Evolutionary conservation across 257 asterid species (phyloP), one percentile per base, ranked within the genome.

Genomic region (Euphrasia confusa): DNA sequence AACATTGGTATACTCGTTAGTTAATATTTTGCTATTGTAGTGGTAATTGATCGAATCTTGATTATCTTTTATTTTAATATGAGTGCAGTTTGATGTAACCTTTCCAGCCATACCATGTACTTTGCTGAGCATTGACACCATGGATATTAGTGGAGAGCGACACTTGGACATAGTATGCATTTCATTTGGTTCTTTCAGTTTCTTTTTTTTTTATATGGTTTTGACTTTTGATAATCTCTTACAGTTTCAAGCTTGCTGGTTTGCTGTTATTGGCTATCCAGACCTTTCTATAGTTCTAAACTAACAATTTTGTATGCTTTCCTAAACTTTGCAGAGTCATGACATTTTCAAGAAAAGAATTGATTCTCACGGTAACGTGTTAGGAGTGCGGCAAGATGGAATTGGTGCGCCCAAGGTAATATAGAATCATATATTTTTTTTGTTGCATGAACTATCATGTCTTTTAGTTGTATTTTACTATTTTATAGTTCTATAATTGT

Each of bases 81-180:
- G 49, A 24, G 56, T 74, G 82, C 99, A 93, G 99, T 93, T 93
- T 76, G 97, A 93, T 80, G 78, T 89, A 70, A 87, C 95, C 33
- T 89, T 93, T 85, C 96, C 96, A 44, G 72, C 80, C 45, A 54
- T 85, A 68, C 97, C 94, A 61, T 93, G 99, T 77, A 69, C 99
- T 15, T 64, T 93, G 79, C 83, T 93, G 71, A 93, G 97, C 75
- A 77, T 93, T 63, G 99, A 93, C 75, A 89, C 99, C 83, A 87
- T 85, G 89, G 99, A 92, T 83, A 89, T 92, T 74, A 92, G 97
- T 24, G 99, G 97, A 71, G 99, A 92, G 83, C 91, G 83, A 74
- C 99, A 92, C 78, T 70, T 81, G 35, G 35, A 92, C 80, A 92
- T 92, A 71, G 99, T 89, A 83, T 63, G 95, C 68, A 45, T 49